Evolutionary conservation across 2,329 filamentous ascomycete genomes (phyloP), one percentile per base, ranked within the genome.

Genomic region (Cladosporium velox): DNA sequence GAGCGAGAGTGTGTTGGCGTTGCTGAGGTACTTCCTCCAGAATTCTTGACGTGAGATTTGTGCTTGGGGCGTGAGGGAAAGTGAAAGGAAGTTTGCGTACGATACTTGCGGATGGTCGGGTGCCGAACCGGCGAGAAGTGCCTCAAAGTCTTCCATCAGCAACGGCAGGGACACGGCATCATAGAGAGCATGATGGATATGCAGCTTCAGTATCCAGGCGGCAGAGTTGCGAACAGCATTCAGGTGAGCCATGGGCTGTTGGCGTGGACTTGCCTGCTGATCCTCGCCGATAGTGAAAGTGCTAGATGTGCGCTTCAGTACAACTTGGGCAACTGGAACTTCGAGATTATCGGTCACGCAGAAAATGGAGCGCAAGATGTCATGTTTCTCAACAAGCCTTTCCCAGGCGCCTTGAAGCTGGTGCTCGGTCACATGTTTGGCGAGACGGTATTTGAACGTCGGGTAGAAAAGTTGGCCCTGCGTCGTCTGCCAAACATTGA

Each of bases 161-260:
- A 84, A 75, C 0, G 88, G 86, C 4, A 97, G 80, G 71, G 91
- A 95, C 67, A 96, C 84, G 6, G 89, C 93, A 75, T 97, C 94
- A 74, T 97, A 98, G 0, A 97, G 82, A 0, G 91, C 91, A 75
- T 98, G 93, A 69, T 97, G 93, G 4, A 97, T 89, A 30, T 82
- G 80, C 2, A 84, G 78, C 55, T 78, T 70, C 54, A 83, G 65
- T 8, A 58, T 54, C 60, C 66, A 72, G 14, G 65, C 66, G 11
- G 68, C 65, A 3, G 69, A 63, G 1, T 69, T 66, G 2, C 69
- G 34, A 12, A n/a, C 57, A 2, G 64, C 64, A 5, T 70, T 65
- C 28, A 76, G 66, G 2, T 72, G 67, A 0, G 72, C 68, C 66
- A 75, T 72, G 8, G 73, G 65, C 59, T 72, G 68, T n/a, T n/a